Evolutionary conservation across 1,139 yeast genomes (phyloP), one percentile per base, ranked within the genome.

Genomic region (Geotrichum siamense): DNA sequence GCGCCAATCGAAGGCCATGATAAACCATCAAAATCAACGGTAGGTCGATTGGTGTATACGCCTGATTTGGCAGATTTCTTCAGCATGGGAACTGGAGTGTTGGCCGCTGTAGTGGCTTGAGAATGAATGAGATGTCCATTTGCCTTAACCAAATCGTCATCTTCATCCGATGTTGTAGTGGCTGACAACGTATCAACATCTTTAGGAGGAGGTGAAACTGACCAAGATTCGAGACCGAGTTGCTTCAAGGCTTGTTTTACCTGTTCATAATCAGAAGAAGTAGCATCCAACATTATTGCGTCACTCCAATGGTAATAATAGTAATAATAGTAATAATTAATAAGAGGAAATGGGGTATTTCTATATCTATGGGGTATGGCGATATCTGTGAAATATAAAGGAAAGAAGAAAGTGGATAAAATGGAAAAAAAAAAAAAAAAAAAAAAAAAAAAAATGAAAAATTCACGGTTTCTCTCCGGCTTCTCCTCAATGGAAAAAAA

Each of bases 1-100:
- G 97, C 91, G 4, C 97, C 97, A n/a, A 71, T 58, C 19, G 91
- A 79, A 19, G 97, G 97, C 96, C 96, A 87, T 30, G 95, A 85
- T 41, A 87, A 72, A 0, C 96, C 96, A 63, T 87, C 96, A 41
- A 74, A 77, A 58, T 87, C 96, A 35, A 87, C 82, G 5, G 95
- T 93, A 1, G 95, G 91, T 52, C 78, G 79, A 43, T 81, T 63
- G 1, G 94, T 83, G 59, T 80, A 82, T 26, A 95, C 94, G 3
- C 89, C 35, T n/a, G 42, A 30, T 34, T 35, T 43, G 10, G 39
- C 39, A 3, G 42, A 38, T 25, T 43, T 38, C 13, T 38, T 34
- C 13, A 20, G 17, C 10, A 31, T 17, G 1, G 45, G 25, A 6
- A 43, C 32, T 9, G 47, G 47, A 6, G 47, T 43, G 28, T 29